Percentiles rank a stretch among this genome's conserved stretches.
These are phyloP conservation scores for Globisporangium takayamanum DNA, from an alignment of 352 stramenopile species.

Conservation along the genomic window DNA sequence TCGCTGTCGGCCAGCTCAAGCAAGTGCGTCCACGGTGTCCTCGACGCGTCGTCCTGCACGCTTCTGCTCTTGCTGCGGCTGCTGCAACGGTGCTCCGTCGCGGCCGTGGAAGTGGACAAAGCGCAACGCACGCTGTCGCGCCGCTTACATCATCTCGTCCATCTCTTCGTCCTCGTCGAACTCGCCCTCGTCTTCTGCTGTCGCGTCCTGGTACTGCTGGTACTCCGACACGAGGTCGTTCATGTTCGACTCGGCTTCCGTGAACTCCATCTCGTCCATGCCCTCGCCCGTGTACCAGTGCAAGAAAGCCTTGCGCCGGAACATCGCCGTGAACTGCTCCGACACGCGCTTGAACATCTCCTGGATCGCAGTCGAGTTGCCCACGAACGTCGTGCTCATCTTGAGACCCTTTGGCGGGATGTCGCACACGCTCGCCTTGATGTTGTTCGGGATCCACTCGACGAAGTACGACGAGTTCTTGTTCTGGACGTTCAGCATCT, in stretches of 20 bases:
- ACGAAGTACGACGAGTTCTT: conserved; percentile 99
- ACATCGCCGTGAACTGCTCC: conserved; percentile 99
- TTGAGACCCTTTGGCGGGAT: conserved; percentile 97
- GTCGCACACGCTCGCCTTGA: conserved; percentile 99
- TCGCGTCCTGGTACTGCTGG: conserved; percentile 99
- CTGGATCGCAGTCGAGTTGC: conserved; percentile 99
- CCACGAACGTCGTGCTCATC: conserved; percentile 98
- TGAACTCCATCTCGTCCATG: conserved; percentile 99
- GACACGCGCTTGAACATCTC: conserved; percentile 99
- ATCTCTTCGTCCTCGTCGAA: conserved; percentile 95
- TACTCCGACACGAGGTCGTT: conserved; percentile 99
- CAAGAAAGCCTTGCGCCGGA: conserved; percentile 99
- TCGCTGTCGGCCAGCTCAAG: too few species aligned
- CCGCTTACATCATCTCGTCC: conserved; percentile 90
- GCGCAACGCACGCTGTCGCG: conserved; percentile 15
- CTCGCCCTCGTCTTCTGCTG: conserved; percentile 97
- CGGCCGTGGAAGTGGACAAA: conserved; percentile 1
- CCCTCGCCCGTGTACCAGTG: conserved; percentile 99
- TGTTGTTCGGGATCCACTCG: conserved; percentile 99
- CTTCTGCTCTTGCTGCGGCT: not conserved
- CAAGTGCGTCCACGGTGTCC: conserved; percentile 18
- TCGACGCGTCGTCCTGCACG: conserved; percentile 13
- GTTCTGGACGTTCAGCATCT: conserved; percentile 99
- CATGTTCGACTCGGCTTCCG: conserved; percentile 99
- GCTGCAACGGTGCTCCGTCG: conserved; percentile 12